phyloP scores from a whole-genome alignment of 148 eudicot species.

The Camellia japonica region DNA sequence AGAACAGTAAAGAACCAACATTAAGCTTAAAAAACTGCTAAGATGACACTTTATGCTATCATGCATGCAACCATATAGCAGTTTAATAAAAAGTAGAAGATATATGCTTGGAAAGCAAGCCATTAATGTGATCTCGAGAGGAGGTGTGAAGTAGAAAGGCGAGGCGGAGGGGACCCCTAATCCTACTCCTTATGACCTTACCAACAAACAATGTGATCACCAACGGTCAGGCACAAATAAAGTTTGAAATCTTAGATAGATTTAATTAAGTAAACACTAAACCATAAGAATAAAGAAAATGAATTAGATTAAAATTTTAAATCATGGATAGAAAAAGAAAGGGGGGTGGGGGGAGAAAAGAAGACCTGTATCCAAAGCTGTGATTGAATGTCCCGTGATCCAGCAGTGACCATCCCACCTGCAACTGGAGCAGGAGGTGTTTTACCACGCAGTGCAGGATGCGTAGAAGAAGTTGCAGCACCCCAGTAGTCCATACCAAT shows the following conservation, averaged over 20 bases:
- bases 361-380: slow-evolving; percentile 86
- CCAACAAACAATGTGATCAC: background rate
- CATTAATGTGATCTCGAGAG: background rate
- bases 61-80: background rate
- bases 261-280: background rate
- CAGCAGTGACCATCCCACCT: slow-evolving; percentile 68
- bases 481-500: slow-evolving; percentile 99
- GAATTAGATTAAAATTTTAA: background rate
- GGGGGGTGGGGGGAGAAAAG: background rate
- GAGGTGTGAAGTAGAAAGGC: background rate
- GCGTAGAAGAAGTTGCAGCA: slow-evolving; percentile 49
- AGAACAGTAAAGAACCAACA: background rate
- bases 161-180: background rate
- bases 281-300: background rate
- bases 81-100: background rate
- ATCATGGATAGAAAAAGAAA: background rate
- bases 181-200: background rate
- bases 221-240: too few species aligned
- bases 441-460: slow-evolving; percentile 68
- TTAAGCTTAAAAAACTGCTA: background rate
- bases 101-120: background rate
- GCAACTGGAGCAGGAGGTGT: slow-evolving; percentile 62
- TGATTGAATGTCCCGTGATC: slow-evolving; percentile 82
- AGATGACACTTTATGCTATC: background rate
- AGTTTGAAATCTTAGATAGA: background rate